Conservation (phyloP, 1,284 basidiomycete species). For the Melampsora larici-populina region DNA sequence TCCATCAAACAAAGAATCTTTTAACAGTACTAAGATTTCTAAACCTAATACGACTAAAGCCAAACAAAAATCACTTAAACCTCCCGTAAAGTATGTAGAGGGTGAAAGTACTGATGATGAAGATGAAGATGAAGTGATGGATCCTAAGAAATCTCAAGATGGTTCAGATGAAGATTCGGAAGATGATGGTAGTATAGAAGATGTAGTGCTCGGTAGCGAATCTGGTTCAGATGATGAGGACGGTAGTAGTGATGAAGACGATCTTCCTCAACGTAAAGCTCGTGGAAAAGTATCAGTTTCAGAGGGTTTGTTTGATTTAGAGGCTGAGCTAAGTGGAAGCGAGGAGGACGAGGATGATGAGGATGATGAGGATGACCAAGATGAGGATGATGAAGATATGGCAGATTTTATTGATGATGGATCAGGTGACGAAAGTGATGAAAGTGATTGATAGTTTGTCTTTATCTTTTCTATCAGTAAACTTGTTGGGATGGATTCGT, state of each 20-base stretch:
- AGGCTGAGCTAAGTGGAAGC: conserved; percentile 60
- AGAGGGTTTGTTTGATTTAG: conserved; percentile 62
- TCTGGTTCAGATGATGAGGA: conserved; percentile 68
- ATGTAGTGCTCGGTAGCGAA: conserved; percentile 45
- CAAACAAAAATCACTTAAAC: conserved; percentile 46
- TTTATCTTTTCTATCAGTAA: no score
- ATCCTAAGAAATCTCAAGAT: conserved; percentile 1
- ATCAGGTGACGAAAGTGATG: conserved; percentile 60
- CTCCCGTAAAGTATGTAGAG: conserved; percentile 48
- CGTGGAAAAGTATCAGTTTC: not conserved
- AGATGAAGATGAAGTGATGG: conserved; percentile 51
- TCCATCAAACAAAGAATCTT: conserved; percentile 57
- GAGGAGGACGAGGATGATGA: conserved; percentile 48
- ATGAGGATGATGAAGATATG: conserved; percentile 60
- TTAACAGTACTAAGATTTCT: conserved; percentile 11
- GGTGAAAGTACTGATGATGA: conserved; percentile 50
- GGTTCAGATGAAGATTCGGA: conserved; percentile 23
- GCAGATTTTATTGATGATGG: conserved; percentile 63
- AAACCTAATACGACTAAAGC: conserved; percentile 49
- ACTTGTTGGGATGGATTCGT: no score
- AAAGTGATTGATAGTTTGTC: not conserved
- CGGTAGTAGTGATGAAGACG: conserved; percentile 46
- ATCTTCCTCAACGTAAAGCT: not conserved
- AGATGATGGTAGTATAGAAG: conserved; percentile 46
- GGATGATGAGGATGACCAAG: conserved; percentile 55